These are phyloP conservation scores for Diaporthe velutina DNA, from an alignment of 2,329 filamentous ascomycete genomes.

Conservation along the genomic window DNA sequence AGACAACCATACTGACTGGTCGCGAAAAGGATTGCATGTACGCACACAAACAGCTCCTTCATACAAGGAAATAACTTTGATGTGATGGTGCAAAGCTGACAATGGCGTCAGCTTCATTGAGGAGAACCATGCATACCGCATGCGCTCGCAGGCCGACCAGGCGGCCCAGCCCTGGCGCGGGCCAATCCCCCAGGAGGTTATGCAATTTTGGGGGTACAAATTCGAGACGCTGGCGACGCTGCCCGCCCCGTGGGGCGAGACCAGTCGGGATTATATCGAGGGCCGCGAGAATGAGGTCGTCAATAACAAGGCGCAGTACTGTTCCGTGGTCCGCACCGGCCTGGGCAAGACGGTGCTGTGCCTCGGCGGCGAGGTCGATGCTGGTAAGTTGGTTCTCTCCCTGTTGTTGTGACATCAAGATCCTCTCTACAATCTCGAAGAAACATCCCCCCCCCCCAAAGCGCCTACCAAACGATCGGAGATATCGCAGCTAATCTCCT, in stretches of 20 bases:
- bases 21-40: conserved; percentile 65
- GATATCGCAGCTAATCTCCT: neutral
- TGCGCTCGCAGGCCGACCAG: conserved; percentile 71
- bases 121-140: conserved; percentile 84
- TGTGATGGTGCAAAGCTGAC: conserved; percentile 38
- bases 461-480: neutral
- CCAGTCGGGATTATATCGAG: conserved; percentile 83
- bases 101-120: conserved; percentile 81
- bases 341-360: conserved; percentile 82
- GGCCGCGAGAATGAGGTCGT: conserved; percentile 77
- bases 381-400: conserved; percentile 66
- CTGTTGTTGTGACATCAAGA: neutral
- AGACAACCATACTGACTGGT: conserved; percentile 42
- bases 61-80: no score
- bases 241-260: conserved; percentile 79
- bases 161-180: conserved; percentile 56
- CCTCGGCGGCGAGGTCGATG: conserved; percentile 94
- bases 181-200: conserved; percentile 77
- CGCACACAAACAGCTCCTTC: conserved; percentile 42
- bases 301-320: conserved; percentile 94
- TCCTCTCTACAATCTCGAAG: conserved; percentile 9
- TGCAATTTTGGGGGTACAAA: conserved; percentile 98
- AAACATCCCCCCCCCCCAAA: neutral
- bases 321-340: conserved; percentile 90
- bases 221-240: conserved; percentile 90